phyloP scores from a whole-genome alignment of 441 rosid genomes.

The Gossypium lobatum region DNA sequence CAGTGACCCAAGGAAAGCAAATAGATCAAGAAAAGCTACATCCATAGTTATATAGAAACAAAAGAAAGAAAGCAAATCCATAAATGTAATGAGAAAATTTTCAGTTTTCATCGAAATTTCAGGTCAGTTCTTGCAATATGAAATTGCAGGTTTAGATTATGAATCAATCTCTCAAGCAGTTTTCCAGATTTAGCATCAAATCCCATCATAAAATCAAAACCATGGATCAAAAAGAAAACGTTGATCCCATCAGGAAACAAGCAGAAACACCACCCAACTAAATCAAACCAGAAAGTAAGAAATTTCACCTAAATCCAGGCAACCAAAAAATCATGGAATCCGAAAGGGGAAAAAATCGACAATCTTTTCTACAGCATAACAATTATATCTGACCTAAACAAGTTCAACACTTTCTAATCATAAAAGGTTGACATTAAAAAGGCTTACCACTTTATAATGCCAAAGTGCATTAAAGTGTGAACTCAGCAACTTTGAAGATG shows the following conservation, averaged over 20 bases:
- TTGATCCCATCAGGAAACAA: background rate
- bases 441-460: constrained; percentile 16
- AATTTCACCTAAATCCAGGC: background rate
- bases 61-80: background rate
- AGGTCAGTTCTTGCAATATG: background rate
- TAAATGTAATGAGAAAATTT: background rate
- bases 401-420: constrained; percentile 4
- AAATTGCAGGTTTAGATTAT: constrained; percentile 1
- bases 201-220: background rate
- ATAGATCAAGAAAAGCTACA: too few relatives aligned
- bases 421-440: background rate
- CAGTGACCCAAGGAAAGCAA: background rate
- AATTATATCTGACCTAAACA: background rate
- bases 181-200: constrained; percentile 1
- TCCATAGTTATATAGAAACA: too few relatives aligned
- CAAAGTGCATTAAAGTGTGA: background rate
- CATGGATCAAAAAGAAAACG: background rate
- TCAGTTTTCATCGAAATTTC: constrained; percentile 8
- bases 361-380: background rate
- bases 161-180: background rate
- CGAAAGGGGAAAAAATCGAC: background rate
- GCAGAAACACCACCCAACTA: background rate
- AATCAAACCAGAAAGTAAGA: background rate
- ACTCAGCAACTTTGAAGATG: constrained; percentile 7
- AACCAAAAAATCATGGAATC: constrained; percentile 1